phyloP scores from a whole-genome alignment of 805 yeast genomes.

The Kuraishia cidri region DNA sequence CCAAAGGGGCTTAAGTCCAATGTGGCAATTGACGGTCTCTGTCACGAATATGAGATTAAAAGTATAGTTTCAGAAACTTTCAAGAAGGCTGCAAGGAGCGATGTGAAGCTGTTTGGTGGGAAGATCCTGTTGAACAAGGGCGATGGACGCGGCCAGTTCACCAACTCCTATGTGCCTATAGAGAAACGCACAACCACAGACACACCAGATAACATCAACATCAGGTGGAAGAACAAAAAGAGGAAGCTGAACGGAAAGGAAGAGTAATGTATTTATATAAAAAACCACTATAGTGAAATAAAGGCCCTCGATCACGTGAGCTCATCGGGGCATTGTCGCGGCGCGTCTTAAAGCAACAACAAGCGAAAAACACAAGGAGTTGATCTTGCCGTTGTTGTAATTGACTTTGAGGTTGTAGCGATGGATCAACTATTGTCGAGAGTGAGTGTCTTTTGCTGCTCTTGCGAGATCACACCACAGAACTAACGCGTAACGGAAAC shows the following conservation, averaged over 20 bases:
- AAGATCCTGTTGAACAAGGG: constrained; percentile 42
- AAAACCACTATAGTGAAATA: not conserved
- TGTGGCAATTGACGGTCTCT: constrained; percentile 35
- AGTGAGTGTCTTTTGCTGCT: too few relatives aligned
- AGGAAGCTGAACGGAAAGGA: constrained; percentile 7
- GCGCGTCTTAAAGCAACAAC: not conserved
- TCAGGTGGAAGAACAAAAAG: constrained; percentile 42
- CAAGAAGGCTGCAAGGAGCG: constrained; percentile 22
- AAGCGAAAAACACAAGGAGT: not conserved
- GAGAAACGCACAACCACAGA: constrained; percentile 48
- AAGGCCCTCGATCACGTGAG: too few relatives aligned
- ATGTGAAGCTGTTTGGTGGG: constrained; percentile 19
- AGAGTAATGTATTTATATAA: not conserved
- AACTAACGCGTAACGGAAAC: too few relatives aligned
- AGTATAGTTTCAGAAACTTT: constrained; percentile 41
- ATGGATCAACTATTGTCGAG: too few relatives aligned
- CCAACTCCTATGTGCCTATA: constrained; percentile 48
- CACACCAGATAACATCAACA: constrained; percentile 62
- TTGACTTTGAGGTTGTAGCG: too few relatives aligned
- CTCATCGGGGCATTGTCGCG: not conserved
- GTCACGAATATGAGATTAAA: constrained; percentile 51
- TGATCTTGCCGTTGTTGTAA: too few relatives aligned
- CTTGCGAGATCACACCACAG: too few relatives aligned
- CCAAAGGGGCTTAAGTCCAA: constrained; percentile 31
- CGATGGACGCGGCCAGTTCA: constrained; percentile 67